Conservation (phyloP, 371 early-diverging fungal species). For the Actinomucor elegans region DNA sequence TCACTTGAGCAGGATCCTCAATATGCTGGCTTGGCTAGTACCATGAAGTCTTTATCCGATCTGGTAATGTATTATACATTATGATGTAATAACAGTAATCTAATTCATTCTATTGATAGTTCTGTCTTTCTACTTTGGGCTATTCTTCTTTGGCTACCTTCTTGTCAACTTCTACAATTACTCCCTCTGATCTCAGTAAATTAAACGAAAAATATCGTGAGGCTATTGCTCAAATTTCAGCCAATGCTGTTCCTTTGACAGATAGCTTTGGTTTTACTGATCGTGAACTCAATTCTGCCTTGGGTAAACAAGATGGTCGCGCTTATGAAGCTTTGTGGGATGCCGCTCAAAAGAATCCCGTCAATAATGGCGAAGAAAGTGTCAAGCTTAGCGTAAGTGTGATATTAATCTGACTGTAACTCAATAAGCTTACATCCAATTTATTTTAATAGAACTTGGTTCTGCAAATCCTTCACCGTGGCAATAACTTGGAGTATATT, state of each 20-base stretch:
- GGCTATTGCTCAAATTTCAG: slow-evolving; percentile 39
- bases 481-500: slow-evolving; percentile 16
- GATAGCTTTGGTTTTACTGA: slow-evolving; percentile 74
- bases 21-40: slow-evolving; percentile 18
- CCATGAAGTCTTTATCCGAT: slow-evolving; percentile 26
- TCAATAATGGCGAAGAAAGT: slow-evolving; percentile 43
- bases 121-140: slow-evolving; percentile 28
- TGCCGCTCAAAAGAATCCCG: slow-evolving; percentile 62
- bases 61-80: slow-evolving; percentile 24
- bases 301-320: slow-evolving; percentile 67
- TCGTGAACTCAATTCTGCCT: slow-evolving; percentile 57
- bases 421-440: neutral
- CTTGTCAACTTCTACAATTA: slow-evolving; percentile 38
- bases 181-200: slow-evolving; percentile 20
- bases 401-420: neutral
- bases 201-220: slow-evolving; percentile 28
- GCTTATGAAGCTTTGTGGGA: slow-evolving; percentile 71
- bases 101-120: slow-evolving; percentile 22
- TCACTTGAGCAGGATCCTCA: slow-evolving; percentile 7
- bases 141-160: slow-evolving; percentile 34
- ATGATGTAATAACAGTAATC: neutral
- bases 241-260: slow-evolving; percentile 61
- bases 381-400: slow-evolving; percentile 15
- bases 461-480: slow-evolving; percentile 23
- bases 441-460: slow-evolving; percentile 18